These are phyloP conservation scores for Vigna angularis DNA, from an alignment of 306 rosid species.

Conservation along the genomic window DNA sequence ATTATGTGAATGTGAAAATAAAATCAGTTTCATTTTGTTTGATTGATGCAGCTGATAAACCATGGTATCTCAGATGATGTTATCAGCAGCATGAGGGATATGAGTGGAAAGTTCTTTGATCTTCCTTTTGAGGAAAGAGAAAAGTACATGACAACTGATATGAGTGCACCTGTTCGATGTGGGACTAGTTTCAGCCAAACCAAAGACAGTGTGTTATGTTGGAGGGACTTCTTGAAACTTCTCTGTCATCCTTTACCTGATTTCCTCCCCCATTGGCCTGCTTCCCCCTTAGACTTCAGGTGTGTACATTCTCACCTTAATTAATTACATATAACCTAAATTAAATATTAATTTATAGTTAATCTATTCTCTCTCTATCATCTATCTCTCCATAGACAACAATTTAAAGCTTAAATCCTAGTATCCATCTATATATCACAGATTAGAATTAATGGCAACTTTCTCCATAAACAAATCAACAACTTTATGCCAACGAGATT, in stretches of 20 bases:
- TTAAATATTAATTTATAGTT: conserved; percentile 14
- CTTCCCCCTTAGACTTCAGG: conserved; percentile 76
- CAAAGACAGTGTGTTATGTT: conserved; percentile 73
- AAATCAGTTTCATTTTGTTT: not conserved
- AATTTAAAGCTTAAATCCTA: not conserved
- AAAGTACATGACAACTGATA: conserved; percentile 73
- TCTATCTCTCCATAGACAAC: conserved; percentile 8
- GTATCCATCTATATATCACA: not conserved
- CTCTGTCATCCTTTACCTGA: conserved; percentile 68
- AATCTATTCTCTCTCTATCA: not conserved
- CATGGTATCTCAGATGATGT: conserved; percentile 74
- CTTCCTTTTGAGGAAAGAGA: conserved; percentile 81
- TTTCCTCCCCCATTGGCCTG: conserved; percentile 76
- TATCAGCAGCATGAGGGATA: conserved; percentile 64
- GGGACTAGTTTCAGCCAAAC: conserved; percentile 91
- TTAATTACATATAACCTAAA: not conserved
- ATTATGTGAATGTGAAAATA: not conserved
- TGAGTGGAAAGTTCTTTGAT: conserved; percentile 66
- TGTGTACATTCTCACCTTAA: conserved; percentile 6
- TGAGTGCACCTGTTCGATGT: conserved; percentile 70
- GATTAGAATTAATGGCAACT: not conserved
- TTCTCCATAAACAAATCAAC: not conserved
- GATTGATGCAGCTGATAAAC: conserved; percentile 68
- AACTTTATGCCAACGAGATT: conserved; percentile 12
- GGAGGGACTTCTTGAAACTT: conserved; percentile 96